A percentile compares a stretch with the other conserved stretches of the same genome.
Evolutionary conservation across 2,329 filamentous ascomycete genomes (phyloP).

Genomic region (Akanthomyces lecanii): DNA sequence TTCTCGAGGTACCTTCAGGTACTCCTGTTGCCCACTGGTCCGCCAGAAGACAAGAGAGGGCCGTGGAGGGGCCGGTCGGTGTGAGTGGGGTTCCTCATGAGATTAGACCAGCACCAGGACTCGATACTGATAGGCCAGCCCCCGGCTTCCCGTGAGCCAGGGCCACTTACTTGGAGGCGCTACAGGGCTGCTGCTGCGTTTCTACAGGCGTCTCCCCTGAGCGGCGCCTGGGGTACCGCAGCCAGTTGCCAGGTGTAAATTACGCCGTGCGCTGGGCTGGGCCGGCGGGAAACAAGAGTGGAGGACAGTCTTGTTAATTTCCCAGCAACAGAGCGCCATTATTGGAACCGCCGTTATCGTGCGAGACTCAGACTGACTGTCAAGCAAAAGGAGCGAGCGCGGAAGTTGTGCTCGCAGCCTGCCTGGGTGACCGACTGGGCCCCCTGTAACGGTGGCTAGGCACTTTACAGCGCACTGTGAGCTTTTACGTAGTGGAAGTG

Average conservation of each 20-base stretch:
- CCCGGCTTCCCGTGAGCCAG: constrained; percentile 4
- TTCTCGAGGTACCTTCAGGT: constrained; percentile 10
- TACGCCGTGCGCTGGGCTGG: constrained; percentile 1
- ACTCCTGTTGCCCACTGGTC: constrained; percentile 2
- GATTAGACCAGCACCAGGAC: constrained; percentile 37
- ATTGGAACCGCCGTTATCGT: not conserved
- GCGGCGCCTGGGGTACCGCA: constrained; percentile 2
- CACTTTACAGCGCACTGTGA: not conserved
- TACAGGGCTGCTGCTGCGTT: not conserved
- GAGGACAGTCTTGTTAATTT: constrained; percentile 6
- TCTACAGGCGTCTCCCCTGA: constrained; percentile 11
- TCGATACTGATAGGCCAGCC: constrained; percentile 26
- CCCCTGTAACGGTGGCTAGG: not conserved
- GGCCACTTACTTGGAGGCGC: not conserved
- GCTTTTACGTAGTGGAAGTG: not conserved
- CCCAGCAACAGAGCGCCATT: constrained; percentile 5
- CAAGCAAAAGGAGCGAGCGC: not conserved
- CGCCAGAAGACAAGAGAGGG: not conserved
- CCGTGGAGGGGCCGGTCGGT: constrained; percentile 24
- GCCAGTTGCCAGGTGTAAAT: not conserved
- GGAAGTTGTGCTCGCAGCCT: not conserved
- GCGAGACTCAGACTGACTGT: not conserved
- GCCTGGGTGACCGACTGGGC: not conserved
- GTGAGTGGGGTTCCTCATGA: constrained; percentile 39
- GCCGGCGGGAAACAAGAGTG: not conserved